phyloP scores from a whole-genome alignment of 2,329 filamentous ascomycete genomes.

The Sporothrix inflata region DNA sequence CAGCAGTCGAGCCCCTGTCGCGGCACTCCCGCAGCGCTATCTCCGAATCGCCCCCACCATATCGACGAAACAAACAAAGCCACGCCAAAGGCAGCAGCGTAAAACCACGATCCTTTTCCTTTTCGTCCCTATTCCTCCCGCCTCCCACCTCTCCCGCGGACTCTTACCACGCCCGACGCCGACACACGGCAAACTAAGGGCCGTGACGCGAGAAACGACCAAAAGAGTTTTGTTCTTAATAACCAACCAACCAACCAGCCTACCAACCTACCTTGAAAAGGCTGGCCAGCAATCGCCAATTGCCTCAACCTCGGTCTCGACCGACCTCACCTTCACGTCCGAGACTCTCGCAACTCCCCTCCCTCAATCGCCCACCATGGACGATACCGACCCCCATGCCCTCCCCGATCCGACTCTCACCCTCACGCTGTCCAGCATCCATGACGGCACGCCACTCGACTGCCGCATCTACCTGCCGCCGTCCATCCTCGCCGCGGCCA shows the following conservation, averaged over 20 bases:
- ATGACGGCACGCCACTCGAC: conserved; percentile 75
- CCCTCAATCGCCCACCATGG: not conserved
- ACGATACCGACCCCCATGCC: conserved; percentile 52
- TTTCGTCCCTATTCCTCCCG: not conserved
- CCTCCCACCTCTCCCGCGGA: not conserved
- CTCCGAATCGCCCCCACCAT: not conserved
- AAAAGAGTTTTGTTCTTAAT: too few species aligned
- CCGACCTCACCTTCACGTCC: not conserved
- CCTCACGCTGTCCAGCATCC: conserved; percentile 81
- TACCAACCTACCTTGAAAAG: too few species aligned
- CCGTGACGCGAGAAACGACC: too few species aligned
- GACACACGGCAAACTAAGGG: not conserved
- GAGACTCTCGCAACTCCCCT: not conserved
- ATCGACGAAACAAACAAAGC: not conserved
- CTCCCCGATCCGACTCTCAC: conserved; percentile 62
- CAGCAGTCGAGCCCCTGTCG: too few species aligned
- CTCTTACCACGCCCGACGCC: not conserved
- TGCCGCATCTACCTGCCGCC: conserved; percentile 80
- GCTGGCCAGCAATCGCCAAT: not conserved
- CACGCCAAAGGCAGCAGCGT: conserved; percentile 13
- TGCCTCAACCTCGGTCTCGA: not conserved
- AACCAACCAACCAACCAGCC: too few species aligned
- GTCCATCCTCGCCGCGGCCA: conserved; percentile 44
- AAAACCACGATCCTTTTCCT: not conserved
- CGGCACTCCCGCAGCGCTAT: not conserved